Base-by-base conservation (phyloP, 176 grass and related monocot species). In the Alloteropsis semialata region DNA sequence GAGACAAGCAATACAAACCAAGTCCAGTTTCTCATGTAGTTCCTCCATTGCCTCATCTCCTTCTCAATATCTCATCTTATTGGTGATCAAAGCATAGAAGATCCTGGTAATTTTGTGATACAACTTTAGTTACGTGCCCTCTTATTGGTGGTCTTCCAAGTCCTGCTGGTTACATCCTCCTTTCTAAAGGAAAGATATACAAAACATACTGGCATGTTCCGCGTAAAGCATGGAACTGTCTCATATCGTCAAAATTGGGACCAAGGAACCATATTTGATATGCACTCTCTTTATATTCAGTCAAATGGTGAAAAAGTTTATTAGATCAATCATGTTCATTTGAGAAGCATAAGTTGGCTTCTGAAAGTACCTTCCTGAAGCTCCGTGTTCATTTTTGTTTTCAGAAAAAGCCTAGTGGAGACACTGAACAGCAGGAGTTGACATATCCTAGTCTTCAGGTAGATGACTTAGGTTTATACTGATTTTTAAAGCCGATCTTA, bases 381-480 rank as follows among this genome's bases (percentile, higher is more conserved):
- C 27, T 3, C 7, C 53, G 4, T 78, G 19, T 54, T 42, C 37
- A 66, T 46, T 50, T 25, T 60, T 79, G 53, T 64, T 86, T 29
- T 27, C 88, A 94, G 91, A 97, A 99, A 82, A 96, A 89, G 36
- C 57, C 63, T 85, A 87, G 78, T 71, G 80, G 76, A 79, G 83
- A 81, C 65, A 65, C 84, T 81, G 85, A 88, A 87, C 78, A 82
- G 15, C 55, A 69, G 27, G 79, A 90, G 74, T 64, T 92, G 78
- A 78, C 65, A 87, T 99, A 90, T 85, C 74, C 83, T 68, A 96
- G 91, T 71, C 69, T 99, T 48, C 71, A 95, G 92, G 96, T 98
- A 91, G 14, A 68, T 76, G 56, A 69, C 5, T 78, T 87, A 21
- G 30, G 12, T 70, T 83, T 61, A 17, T 27, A 37, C 36, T 80